A percentile compares a stretch with the other conserved stretches of the same genome.
These are phyloP conservation scores for Metschnikowia hibisci DNA, from an alignment of 805 yeast species.

Conservation along the genomic window DNA sequence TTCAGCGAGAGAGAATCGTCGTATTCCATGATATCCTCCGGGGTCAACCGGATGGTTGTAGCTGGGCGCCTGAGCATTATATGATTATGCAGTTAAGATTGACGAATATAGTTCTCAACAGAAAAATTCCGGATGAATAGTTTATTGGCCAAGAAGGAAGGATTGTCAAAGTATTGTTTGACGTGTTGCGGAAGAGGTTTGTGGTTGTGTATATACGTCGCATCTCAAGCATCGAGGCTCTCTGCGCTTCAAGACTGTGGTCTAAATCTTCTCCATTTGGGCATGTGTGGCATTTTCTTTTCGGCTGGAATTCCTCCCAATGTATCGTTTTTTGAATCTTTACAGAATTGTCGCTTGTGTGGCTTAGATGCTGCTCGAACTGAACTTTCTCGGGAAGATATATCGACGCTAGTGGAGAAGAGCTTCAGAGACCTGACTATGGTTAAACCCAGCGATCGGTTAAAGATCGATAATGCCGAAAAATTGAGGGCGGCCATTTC, in stretches of 20 bases:
- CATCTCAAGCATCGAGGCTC: no score
- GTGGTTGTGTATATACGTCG: no score
- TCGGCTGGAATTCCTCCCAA: neutral
- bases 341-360: neutral
- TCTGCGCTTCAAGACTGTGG: no score
- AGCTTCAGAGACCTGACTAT: slow-evolving; percentile 8
- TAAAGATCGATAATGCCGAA: slow-evolving; percentile 24
- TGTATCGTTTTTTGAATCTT: neutral
- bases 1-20: slow-evolving; percentile 31
- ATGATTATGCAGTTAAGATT: neutral
- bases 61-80: slow-evolving; percentile 71
- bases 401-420: slow-evolving; percentile 8
- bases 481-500: neutral
- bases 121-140: no score
- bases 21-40: slow-evolving; percentile 59
- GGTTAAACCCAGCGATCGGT: slow-evolving; percentile 17
- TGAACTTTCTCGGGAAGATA: slow-evolving; percentile 4
- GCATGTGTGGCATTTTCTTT: slow-evolving; percentile 19
- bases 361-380: neutral
- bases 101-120: no score
- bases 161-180: no score
- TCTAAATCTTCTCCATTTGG: slow-evolving; percentile 16
- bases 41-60: slow-evolving; percentile 60
- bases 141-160: no score
- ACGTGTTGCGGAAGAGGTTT: no score